Base-by-base conservation (phyloP, 2,329 filamentous ascomycete genomes). In the Nemania serpens region DNA sequence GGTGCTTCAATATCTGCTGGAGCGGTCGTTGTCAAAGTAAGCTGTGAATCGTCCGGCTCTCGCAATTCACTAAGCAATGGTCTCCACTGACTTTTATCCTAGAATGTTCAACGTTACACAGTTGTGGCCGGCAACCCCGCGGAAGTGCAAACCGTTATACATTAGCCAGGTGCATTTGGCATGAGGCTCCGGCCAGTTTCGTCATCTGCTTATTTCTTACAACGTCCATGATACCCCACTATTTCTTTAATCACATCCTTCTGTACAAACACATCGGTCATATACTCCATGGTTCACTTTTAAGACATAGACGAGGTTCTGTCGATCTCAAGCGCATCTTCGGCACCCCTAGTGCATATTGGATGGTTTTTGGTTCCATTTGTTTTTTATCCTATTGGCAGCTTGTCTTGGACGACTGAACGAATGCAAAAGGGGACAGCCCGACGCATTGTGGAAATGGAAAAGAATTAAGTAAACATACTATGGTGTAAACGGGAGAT, bases 1-100 rank as follows among this genome's bases (percentile, higher is more conserved):
- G 93, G 93, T 4, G 86, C 84, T 58, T 91, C 90, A 0, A 84
- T 97, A 62, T 93, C 91, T 10, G 92, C 93, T 6, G 92, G 91
- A 13, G 91, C 90, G 68, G 88, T 97, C 39, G 93, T 97, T 20
- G 93, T 91, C 1, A 94, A 89, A 87, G 81, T 84, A 73, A 68
- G 79, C 71, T 48, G 7, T n/a, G 10, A n/a, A 57, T 42, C 25
- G 50, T 33, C 15, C n/a, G 5, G 9, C 4, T 36, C 10, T 33
- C 25, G 6, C 12, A n/a, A 13, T 25, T 25, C 18, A 13, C 17
- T 48, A 17, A 5, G 13, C 9, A 17, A 29, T 5, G 2, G 36
- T 53, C 18, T n/a, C 17, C 54, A 22, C 64, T 66, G 25, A 66
- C 47, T 11, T 25, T 1, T 22, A 15, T 36, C 13, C 20, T n/a